Base-by-base conservation (phyloP, 1,139 yeast genomes). In the Saccharomycopsis phalli region DNA sequence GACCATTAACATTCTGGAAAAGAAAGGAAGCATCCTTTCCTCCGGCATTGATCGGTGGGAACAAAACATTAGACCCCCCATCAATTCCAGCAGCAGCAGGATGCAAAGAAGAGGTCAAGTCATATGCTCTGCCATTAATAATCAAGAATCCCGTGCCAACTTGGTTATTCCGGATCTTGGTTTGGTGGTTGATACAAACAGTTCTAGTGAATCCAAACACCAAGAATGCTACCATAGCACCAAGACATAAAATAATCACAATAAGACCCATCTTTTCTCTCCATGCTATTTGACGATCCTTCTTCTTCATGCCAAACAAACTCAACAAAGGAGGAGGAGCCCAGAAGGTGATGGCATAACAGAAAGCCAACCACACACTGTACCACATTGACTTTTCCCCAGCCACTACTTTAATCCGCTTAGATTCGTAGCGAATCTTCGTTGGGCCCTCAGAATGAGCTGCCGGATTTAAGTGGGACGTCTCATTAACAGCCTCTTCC, bases 1-100 rank as follows among this genome's bases (percentile, higher is more conserved):
- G 80, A 23, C 96, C 96, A 57, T 91, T 91, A 38, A 91, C 96
- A 57, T 91, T 91, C 60, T 91, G 98, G 60, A 91, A 91, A 48
- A 91, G 63, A 49, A 91, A 81, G 1, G 94, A 73, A 1, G 84
- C 95, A 59, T 91, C 97, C 62, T 61, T 74, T 11, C 95, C 95
- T 36, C 95, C 96, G 8, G 94, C 95, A 56, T 77, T 74, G 34
- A 77, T 61, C 0, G 95, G 95, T 7, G 95, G 93, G 51, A 82
- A 84, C 47, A 88, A 65, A 33, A 86, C 63, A 51, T 82, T 83
- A 10, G 87, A 53, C 30, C 80, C 81, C 0, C 70, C 68, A 1
- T 71, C 65, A 38, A 86, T 72, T 29, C 95, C 95, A 2, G 81
- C 77, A 11, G 86, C 95, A 1, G 63, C 75, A 0, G 95, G 95